Conservation (phyloP, 1,284 basidiomycete genomes). For the Cryptococcus hybrid region DNA sequence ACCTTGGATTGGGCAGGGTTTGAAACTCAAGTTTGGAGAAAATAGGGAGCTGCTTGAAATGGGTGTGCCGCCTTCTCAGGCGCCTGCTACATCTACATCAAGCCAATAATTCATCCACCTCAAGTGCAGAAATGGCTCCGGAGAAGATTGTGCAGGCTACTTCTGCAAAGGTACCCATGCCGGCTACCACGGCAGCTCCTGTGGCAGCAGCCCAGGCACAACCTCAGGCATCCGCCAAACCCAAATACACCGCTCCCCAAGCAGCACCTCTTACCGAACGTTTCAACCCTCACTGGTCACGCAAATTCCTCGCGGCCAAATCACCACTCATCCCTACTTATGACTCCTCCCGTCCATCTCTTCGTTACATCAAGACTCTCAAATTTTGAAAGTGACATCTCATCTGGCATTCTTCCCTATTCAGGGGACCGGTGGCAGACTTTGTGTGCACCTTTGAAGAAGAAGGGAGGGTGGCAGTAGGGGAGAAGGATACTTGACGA, state of each 20-base stretch:
- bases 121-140: neutral
- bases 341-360: constrained; percentile 49
- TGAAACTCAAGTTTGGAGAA: constrained; percentile 32
- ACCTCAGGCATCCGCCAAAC: neutral
- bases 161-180: neutral
- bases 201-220: too few relatives aligned
- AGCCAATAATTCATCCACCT: neutral
- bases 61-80: neutral
- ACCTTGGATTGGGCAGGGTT: constrained; percentile 30
- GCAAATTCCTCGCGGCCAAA: constrained; percentile 51
- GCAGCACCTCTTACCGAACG: constrained; percentile 6
- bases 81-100: neutral
- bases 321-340: constrained; percentile 52
- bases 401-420: constrained; percentile 50
- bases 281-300: constrained; percentile 49
- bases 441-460: constrained; percentile 47
- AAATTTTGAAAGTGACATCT: constrained; percentile 40
- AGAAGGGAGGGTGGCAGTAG: constrained; percentile 47
- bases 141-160: neutral
- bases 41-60: constrained; percentile 35
- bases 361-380: constrained; percentile 48
- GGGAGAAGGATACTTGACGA: constrained; percentile 44
- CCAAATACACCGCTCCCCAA: neutral
- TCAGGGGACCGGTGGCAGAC: constrained; percentile 51
- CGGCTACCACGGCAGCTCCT: neutral